Percentiles rank a stretch among this genome's conserved stretches.
These are phyloP conservation scores for Chamaecrista fasciculata DNA, from an alignment of 306 rosid genomes.

Conservation along the genomic window DNA sequence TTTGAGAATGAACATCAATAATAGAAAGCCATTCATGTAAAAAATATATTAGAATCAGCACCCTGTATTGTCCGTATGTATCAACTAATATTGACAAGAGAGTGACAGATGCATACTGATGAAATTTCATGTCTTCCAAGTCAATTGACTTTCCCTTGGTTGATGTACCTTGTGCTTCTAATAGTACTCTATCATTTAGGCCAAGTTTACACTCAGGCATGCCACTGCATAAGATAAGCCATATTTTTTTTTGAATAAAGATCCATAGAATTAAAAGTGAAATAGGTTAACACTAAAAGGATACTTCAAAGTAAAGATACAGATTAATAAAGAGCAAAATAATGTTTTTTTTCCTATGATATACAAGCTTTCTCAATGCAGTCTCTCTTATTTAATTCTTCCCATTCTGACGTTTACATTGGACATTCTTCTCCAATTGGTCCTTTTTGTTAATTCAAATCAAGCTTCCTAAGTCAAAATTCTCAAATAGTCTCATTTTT, in stretches of 20 bases:
- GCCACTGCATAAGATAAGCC: slow-evolving; percentile 66
- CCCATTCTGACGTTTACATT: too few species aligned
- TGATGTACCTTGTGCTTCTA: slow-evolving; percentile 80
- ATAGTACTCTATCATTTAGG: slow-evolving; percentile 76
- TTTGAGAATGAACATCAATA: slow-evolving; percentile 24
- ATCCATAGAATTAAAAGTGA: not conserved
- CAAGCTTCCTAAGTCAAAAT: too few species aligned
- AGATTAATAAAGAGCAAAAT: not conserved
- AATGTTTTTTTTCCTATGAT: not conserved
- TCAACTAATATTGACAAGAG: slow-evolving; percentile 4
- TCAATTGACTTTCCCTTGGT: slow-evolving; percentile 97
- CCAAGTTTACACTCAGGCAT: slow-evolving; percentile 99
- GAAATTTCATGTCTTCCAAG: slow-evolving; percentile 99
- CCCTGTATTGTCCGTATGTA: not conserved
- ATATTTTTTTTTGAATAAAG: not conserved
- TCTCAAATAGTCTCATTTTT: too few species aligned
- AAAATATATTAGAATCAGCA: slow-evolving; percentile 25
- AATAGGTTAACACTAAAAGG: not conserved
- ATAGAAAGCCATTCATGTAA: slow-evolving; percentile 1
- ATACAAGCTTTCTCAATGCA: not conserved
- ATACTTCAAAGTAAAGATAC: not conserved
- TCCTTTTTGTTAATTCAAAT: too few species aligned
- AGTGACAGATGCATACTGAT: slow-evolving; percentile 72
- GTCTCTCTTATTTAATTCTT: too few species aligned
- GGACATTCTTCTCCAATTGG: too few species aligned